A percentile compares a stretch with the other conserved stretches of the same genome.
These are phyloP conservation scores for Calonectria crousiana DNA, from an alignment of 2,329 filamentous ascomycete species.

Conservation along the genomic window DNA sequence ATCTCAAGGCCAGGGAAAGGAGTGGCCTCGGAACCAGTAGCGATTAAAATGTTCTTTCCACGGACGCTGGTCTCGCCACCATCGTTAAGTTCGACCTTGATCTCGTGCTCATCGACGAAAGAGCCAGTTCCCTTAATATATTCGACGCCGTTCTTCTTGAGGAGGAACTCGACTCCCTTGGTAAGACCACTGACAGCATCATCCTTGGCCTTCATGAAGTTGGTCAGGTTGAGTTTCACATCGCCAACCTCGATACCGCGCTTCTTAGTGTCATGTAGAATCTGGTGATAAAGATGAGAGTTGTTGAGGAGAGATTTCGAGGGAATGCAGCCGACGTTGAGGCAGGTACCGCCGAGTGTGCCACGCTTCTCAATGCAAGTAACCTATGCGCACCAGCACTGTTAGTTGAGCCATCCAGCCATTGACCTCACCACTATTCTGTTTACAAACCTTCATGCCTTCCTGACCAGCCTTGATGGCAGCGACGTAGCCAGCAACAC, in stretches of 20 bases:
- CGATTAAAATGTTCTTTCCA: conserved; percentile 98
- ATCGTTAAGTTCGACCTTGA: conserved; percentile 91
- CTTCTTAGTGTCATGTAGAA: conserved; percentile 96
- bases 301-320: conserved; percentile 99
- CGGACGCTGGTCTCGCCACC: conserved; percentile 89
- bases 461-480: conserved; percentile 99
- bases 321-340: conserved; percentile 99
- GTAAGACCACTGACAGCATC: conserved; percentile 88
- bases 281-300: conserved; percentile 97
- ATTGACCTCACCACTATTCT: conserved; percentile 6
- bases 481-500: conserved; percentile 97
- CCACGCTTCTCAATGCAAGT: conserved; percentile 99
- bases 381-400: conserved; percentile 67
- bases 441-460: conserved; percentile 81
- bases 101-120: conserved; percentile 89
- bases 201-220: conserved; percentile 99
- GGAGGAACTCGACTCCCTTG: conserved; percentile 96
- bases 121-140: conserved; percentile 95
- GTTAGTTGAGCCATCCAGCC: conserved; percentile 35
- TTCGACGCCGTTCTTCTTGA: conserved; percentile 99
- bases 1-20: conserved; percentile 96
- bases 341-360: conserved; percentile 92
- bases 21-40: conserved; percentile 94
- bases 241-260: conserved; percentile 97
- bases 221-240: conserved; percentile 93